Evolutionary conservation across 441 rosid species (phyloP).

Genomic region (Viola pubescens): DNA sequence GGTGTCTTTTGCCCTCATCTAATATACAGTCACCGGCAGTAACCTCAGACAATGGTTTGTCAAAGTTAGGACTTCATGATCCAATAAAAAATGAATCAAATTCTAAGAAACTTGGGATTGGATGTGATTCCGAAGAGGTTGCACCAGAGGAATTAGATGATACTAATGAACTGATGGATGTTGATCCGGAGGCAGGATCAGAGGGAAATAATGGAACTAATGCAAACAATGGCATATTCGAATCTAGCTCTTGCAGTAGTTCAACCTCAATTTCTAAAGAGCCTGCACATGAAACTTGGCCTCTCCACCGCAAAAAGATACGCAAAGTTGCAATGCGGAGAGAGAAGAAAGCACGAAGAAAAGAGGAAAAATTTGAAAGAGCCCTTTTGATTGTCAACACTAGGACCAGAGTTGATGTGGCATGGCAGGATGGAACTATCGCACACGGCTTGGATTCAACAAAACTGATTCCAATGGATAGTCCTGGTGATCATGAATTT

Average conservation of each 20-base stretch:
- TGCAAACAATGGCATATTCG: slow-evolving; percentile 28
- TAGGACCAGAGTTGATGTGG: slow-evolving; percentile 67
- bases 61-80: slow-evolving; percentile 46
- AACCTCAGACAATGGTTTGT: slow-evolving; percentile 41
- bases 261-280: slow-evolving; percentile 50
- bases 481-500: slow-evolving; percentile 97
- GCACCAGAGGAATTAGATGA: slow-evolving; percentile 39
- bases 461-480: slow-evolving; percentile 77
- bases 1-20: slow-evolving; percentile 69
- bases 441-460: slow-evolving; percentile 49
- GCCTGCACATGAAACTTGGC: slow-evolving; percentile 66
- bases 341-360: slow-evolving; percentile 75
- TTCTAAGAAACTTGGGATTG: slow-evolving; percentile 28
- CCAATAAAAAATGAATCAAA: slow-evolving; percentile 30
- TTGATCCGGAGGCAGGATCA: slow-evolving; percentile 26
- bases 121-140: slow-evolving; percentile 40
- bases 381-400: slow-evolving; percentile 66
- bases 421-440: slow-evolving; percentile 84
- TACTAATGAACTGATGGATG: slow-evolving; percentile 32
- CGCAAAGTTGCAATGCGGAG: slow-evolving; percentile 75
- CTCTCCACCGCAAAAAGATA: slow-evolving; percentile 80
- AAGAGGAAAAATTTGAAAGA: slow-evolving; percentile 81
- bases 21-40: slow-evolving; percentile 32
- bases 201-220: slow-evolving; percentile 29
- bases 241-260: slow-evolving; percentile 43